A percentile compares a stretch with the other conserved stretches of the same genome.
Conservation (phyloP, 129 eudicot genomes). For the Lactuca sativa region DNA sequence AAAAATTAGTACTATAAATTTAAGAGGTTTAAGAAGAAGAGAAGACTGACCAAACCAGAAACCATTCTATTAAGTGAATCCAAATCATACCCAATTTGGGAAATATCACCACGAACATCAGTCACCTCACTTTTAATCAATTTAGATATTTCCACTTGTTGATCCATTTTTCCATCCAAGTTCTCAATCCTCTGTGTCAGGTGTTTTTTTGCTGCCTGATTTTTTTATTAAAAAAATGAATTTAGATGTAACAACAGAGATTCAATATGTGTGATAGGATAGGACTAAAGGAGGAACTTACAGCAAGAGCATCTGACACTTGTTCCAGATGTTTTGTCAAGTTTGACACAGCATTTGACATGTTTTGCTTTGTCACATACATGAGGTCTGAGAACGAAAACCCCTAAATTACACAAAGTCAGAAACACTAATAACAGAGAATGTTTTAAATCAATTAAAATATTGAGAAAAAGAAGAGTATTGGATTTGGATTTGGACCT, state of each 20-base stretch:
- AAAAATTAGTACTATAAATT: too few relatives aligned
- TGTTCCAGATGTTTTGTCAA: slow-evolving; percentile 81
- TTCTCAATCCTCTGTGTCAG: slow-evolving; percentile 87
- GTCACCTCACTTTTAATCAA: slow-evolving; percentile 62
- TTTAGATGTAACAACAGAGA: slow-evolving; percentile 11
- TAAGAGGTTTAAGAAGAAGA: background rate
- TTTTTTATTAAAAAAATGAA: background rate
- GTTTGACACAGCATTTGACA: slow-evolving; percentile 79
- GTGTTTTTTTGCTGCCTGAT: slow-evolving; percentile 83
- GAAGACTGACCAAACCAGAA: slow-evolving; percentile 74
- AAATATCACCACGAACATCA: slow-evolving; percentile 70
- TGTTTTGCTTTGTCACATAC: slow-evolving; percentile 81
- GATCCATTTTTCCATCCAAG: slow-evolving; percentile 81
- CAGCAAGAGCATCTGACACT: slow-evolving; percentile 85
- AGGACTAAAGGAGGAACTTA: slow-evolving; percentile 32
- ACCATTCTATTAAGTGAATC: slow-evolving; percentile 57
- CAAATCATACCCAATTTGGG: slow-evolving; percentile 64
- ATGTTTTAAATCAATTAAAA: background rate
- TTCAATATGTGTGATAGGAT: background rate
- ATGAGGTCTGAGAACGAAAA: slow-evolving; percentile 80
- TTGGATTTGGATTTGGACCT: slow-evolving; percentile 50
- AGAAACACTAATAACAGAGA: background rate
- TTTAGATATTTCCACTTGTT: slow-evolving; percentile 74
- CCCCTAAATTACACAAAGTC: slow-evolving; percentile 44
- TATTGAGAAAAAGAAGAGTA: background rate